Conservation (phyloP, 2,329 filamentous ascomycete species). For the Lasiodiplodia hormozganensis region DNA sequence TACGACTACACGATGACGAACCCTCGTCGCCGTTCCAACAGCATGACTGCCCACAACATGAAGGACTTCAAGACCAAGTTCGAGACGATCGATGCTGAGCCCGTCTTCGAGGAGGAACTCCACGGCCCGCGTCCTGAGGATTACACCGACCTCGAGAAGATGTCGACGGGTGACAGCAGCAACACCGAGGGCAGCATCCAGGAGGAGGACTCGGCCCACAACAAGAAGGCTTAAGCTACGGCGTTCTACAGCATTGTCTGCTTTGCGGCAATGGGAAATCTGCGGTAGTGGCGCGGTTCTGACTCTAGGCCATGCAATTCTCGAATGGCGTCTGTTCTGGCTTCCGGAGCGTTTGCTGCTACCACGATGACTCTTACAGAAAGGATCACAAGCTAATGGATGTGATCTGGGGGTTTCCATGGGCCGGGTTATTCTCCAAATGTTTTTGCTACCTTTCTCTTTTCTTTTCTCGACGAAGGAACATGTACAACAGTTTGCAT, state of each 20-base stretch:
- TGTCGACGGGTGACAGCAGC: constrained; percentile 53
- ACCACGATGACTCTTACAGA: constrained; percentile 28
- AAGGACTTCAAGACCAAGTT: constrained; percentile 96
- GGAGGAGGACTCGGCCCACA: constrained; percentile 53
- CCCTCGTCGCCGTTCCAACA: constrained; percentile 90
- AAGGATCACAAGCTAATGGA: constrained; percentile 23
- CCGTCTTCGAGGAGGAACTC: constrained; percentile 86
- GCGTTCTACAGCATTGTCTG: background rate
- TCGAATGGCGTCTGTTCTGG: constrained; percentile 5
- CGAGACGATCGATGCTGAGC: constrained; percentile 86
- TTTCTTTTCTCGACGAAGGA: constrained; percentile 1
- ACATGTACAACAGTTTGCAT: constrained; percentile 22
- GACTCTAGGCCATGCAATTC: background rate
- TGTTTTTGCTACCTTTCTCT: constrained; percentile 12
- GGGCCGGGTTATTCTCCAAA: background rate
- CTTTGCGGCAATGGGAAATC: constrained; percentile 20
- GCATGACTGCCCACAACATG: constrained; percentile 71
- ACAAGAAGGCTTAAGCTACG: constrained; percentile 19
- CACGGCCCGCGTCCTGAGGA: constrained; percentile 72
- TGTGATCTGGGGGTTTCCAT: constrained; percentile 27
- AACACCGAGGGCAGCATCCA: constrained; percentile 67
- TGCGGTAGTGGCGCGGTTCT: constrained; percentile 10
- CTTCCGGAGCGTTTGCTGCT: background rate
- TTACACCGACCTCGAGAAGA: constrained; percentile 57
- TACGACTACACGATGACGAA: constrained; percentile 84